phyloP scores from a whole-genome alignment of 805 yeast species.

The Lachancea meyersii region DNA sequence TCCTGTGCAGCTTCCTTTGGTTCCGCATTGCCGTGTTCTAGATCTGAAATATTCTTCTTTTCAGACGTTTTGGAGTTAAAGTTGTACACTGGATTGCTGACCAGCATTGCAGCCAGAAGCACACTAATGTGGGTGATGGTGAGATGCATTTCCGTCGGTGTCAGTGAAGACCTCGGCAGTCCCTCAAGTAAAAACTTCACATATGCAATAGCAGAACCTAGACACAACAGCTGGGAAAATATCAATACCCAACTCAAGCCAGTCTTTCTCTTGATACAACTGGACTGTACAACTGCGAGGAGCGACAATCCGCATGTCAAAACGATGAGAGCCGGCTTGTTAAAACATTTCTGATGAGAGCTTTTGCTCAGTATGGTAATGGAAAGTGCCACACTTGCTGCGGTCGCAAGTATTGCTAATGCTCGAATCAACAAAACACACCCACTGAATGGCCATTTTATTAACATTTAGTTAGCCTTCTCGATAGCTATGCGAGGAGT shows the following conservation, averaged over 20 bases:
- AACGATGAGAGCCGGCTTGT: slow-evolving; percentile 2
- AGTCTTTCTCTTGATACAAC: background rate
- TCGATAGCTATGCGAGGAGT: background rate
- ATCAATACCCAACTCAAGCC: background rate
- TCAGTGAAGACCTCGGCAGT: background rate
- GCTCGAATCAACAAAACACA: background rate
- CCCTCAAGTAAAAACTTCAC: background rate
- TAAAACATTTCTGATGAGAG: background rate
- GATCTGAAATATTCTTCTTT: background rate
- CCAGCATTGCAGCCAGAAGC: slow-evolving; percentile 7
- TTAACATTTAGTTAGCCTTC: background rate
- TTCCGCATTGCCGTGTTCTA: slow-evolving; percentile 6
- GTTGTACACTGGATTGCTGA: background rate
- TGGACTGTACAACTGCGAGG: background rate
- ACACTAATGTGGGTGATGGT: slow-evolving; percentile 5
- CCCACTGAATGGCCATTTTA: background rate
- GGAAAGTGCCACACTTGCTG: slow-evolving; percentile 7
- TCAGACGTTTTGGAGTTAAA: slow-evolving; percentile 2
- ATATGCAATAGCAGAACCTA: slow-evolving; percentile 2
- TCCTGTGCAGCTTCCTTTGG: background rate
- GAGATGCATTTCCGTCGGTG: background rate
- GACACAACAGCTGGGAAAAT: background rate
- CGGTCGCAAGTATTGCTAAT: background rate
- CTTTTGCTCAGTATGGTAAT: slow-evolving; percentile 6
- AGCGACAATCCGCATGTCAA: slow-evolving; percentile 1